phyloP scores from a whole-genome alignment of 176 grass and related monocot species.

The Ensete glaucum region DNA sequence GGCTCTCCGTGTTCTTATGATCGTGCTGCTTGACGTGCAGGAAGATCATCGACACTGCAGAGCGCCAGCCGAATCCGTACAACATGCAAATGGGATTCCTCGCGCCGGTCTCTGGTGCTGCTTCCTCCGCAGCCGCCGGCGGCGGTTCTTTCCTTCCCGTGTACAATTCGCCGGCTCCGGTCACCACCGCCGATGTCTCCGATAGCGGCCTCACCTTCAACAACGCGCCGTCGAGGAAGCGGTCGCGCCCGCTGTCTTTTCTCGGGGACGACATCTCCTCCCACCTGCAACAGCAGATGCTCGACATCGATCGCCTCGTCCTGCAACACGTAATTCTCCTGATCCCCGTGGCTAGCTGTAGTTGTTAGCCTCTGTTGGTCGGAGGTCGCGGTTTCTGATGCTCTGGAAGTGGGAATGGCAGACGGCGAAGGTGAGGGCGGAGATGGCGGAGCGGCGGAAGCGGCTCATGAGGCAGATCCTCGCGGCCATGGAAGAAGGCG shows the following conservation, averaged over 20 bases:
- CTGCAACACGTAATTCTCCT: constrained; percentile 39
- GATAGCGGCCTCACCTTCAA: constrained; percentile 45
- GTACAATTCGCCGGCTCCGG: constrained; percentile 6
- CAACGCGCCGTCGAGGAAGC: constrained; percentile 13
- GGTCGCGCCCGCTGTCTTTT: background rate
- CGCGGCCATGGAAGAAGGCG: constrained; percentile 24
- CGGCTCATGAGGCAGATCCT: constrained; percentile 22
- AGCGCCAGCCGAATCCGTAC: background rate
- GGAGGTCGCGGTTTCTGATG: background rate
- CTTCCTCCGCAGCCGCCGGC: background rate
- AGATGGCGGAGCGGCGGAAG: constrained; percentile 32
- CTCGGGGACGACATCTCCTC: constrained; percentile 22
- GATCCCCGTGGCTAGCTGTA: too few relatives aligned
- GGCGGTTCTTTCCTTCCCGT: background rate
- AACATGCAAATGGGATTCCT: constrained; percentile 7
- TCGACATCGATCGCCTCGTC: constrained; percentile 48
- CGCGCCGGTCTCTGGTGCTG: background rate
- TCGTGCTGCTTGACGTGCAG: background rate
- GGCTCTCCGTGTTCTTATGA: background rate
- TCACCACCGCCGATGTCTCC: constrained; percentile 11
- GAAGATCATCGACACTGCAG: background rate
- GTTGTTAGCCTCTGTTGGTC: background rate
- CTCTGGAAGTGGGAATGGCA: constrained; percentile 8
- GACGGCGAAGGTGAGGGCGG: constrained; percentile 31
- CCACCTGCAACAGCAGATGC: constrained; percentile 33